Base-by-base conservation (phyloP, 169 alveolate species). In the Plasmodium malariae region DNA sequence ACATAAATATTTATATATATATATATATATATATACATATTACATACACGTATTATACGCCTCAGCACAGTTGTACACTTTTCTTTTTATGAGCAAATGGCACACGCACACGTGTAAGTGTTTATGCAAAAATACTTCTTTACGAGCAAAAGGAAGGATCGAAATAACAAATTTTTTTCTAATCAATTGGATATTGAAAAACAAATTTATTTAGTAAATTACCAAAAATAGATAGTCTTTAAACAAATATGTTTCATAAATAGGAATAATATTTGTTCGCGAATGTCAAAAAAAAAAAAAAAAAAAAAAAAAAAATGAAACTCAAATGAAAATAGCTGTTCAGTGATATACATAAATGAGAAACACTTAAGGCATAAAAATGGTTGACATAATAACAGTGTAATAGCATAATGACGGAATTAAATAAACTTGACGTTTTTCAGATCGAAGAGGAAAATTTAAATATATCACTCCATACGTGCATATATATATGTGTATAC, bases 191-290 rank as follows among this genome's bases (percentile, higher is more conserved):
- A 21, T 32, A 62, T 60, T 30, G 17, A 19, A 55, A 78, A 60
- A 65, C 70, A 78, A 78, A 60, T 78, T 37, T 68, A 62, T 54
- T 45, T 36, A 28, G 37, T 28, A 28, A 62, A 78, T 78, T 55
- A 78, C 59, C 69, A 78, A 78, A 78, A 43, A 62, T 62, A 30
- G n/a, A 57, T 57, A 74, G 60, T 36, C 36, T 67, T 43, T 40
- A 67, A 67, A 67, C 76, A 67, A 67, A 67, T 40, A 37, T 17
- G 60, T n/a, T 67, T 67, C 59, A 67, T 28, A 28, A 28, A 62
- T 28, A 7, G 24, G n/a, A n/a, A n/a, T n/a, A n/a, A n/a, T n/a
- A n/a, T n/a, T n/a, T n/a, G n/a, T n/a, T n/a, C n/a, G n/a, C n/a
- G n/a, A n/a, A n/a, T n/a, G n/a, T n/a, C n/a, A n/a, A n/a, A n/a